Evolutionary conservation across 1,284 basidiomycete species (phyloP), one percentile per base, ranked within the genome.

Genomic region (Melampsora americana): DNA sequence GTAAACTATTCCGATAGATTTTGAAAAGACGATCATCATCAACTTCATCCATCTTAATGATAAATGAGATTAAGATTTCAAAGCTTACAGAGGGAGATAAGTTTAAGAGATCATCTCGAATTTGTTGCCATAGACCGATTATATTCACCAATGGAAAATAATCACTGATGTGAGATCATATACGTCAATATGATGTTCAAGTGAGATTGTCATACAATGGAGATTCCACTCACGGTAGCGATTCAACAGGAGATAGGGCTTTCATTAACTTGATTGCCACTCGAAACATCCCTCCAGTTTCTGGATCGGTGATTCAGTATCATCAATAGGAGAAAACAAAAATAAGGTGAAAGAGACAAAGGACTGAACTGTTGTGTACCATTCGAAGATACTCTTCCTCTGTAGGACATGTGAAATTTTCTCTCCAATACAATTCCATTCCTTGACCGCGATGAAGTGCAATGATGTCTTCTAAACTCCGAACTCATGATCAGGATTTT

Each of bases 71-170:
- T 44, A 44, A 39, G 30, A 12, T 32, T 16, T 77, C 20, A 61
- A 69, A 39, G 78, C 83, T 50, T 79, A 92, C 93, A 32, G 87
- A 87, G 64, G 90, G 92, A 80, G 95, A 90, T 42, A 99, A 85
- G 82, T 99, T 99, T 90, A 95, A 92, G 78, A 95, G 93, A 82
- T 99, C 95, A 82, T 99, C 96, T 30, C 95, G 86, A 79, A 99
- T 96, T 83, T 99, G 96, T 83, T 95, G 98, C 81, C 90, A 92
- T 18, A 98, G 88, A 1, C 95, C 93, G 78, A 99, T 91, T 12
- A 98, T 86, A 82, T 97, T 97, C 76, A 95, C 92, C 1, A 99
- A 87, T 0, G 94, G 93, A 0, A 97, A 88, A 78, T 91, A 95
- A 83, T 95, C 88, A n/a, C 93, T 96, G n/a, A n/a, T n/a, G n/a